Evolutionary conservation across 306 rosid species (phyloP), one percentile per base, ranked within the genome.

Genomic region (Pyrus bretschneideri): DNA sequence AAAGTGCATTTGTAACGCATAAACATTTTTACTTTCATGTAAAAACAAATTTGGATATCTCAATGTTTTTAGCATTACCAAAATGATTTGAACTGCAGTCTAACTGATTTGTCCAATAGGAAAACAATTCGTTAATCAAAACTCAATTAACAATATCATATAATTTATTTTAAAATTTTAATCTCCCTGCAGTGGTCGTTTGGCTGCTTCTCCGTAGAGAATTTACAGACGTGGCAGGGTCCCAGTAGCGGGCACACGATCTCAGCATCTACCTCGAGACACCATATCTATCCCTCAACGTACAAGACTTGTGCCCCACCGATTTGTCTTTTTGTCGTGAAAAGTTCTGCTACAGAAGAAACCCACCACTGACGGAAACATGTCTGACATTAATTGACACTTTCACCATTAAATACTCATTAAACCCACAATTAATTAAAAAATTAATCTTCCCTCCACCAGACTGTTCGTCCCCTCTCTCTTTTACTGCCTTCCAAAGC

Each of bases 361-460:
- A 44, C n/a, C 1, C 1, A 3, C 17, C 17, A 11, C 44, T n/a
- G 4, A 23, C 18, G 6, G 2, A 29, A 71, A 76, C 79, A 63
- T 30, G 72, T 10, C 45, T 12, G 13, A 38, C 23, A 25, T 3
- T 17, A 9, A 79, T 21, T 25, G 78, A 67, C 14, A 4, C 18
- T 12, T 6, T 15, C 1, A 29, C 31, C 10, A 29, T 45, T n/a
- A 21, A 69, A 12, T 30, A 6, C 3, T 12, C 4, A 21, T 42
- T 19, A 25, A 57, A 14, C 8, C 5, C 11, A 40, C n/a, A 6
- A 22, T 66, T 54, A 55, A 38, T 63, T 18, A n/a, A 59, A 25
- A 40, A 65, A 14, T 51, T 71, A 57, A 30, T 42, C 71, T 74
- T 64, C 70, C 74, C 61, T 81, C 74, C 80, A n/a, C 33, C 15